These are phyloP conservation scores for Colletotrichum filicis DNA, from an alignment of 2,329 filamentous ascomycete genomes.

Conservation along the genomic window DNA sequence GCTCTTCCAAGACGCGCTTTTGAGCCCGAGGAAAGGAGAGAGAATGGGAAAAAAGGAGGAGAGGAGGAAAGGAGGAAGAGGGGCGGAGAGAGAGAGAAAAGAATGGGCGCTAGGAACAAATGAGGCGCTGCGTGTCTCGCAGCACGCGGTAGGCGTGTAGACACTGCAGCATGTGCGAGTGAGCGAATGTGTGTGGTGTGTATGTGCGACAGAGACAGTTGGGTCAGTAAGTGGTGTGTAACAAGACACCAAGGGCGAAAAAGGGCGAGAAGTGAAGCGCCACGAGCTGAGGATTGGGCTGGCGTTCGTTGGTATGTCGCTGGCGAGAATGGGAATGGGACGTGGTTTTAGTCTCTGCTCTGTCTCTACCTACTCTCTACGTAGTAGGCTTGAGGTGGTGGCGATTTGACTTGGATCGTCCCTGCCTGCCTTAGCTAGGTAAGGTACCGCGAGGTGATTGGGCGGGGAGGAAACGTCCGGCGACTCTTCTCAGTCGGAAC, in stretches of 20 bases:
- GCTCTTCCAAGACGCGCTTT: not conserved
- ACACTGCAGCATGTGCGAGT: constrained; percentile 12
- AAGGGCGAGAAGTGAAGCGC: constrained; percentile 32
- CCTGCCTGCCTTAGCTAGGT: constrained; percentile 17
- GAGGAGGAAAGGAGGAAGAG: not conserved
- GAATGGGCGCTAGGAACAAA: constrained; percentile 24
- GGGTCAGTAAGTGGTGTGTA: constrained; percentile 8
- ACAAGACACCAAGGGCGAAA: constrained; percentile 20
- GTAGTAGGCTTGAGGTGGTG: constrained; percentile 5
- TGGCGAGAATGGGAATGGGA: constrained; percentile 21
- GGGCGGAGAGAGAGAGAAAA: constrained; percentile 5
- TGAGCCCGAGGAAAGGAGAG: constrained; percentile 9
- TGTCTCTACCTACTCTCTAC: too few species aligned
- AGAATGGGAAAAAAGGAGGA: constrained; percentile 16
- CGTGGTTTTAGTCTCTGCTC: constrained; percentile 23
- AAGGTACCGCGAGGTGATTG: constrained; percentile 23
- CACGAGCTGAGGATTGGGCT: constrained; percentile 27
- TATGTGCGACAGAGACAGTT: constrained; percentile 22
- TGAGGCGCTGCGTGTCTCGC: constrained; percentile 14
- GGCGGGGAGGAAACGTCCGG: not conserved
- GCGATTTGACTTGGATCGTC: constrained; percentile 34
- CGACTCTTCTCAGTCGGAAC: not conserved
- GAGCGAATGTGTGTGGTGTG: not conserved
- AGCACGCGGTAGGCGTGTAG: not conserved
- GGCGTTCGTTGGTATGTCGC: constrained; percentile 12